Evolutionary conservation across 192 early-diverging fungal genomes (phyloP), one percentile per base, ranked within the genome.

Genomic region (Entomortierella parvispora): DNA sequence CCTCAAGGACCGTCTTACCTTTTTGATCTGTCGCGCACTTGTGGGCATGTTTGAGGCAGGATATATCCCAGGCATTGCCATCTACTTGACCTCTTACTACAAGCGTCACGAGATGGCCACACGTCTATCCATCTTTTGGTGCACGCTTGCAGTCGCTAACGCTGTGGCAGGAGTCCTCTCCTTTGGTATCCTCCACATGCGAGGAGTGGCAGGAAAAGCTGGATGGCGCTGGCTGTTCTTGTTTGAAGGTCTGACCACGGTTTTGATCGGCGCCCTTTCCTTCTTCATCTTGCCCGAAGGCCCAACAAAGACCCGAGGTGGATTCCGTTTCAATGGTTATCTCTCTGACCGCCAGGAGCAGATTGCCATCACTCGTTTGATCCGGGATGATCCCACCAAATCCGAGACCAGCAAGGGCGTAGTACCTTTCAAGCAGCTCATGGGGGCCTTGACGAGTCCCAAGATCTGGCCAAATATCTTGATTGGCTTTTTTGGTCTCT

Each of bases 221-320:
- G 90, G 87, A 10, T 92, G 90, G 90, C 67, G 82, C 31, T 92
- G 90, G 90, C 62, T 90, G 4, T 90, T 90, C 59, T 43, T 87
- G 28, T 71, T 92, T 58, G 89, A 90, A 45, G 89, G 89, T 18
- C 62, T 85, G 2, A 60, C 65, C 14, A 90, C 90, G 3, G 71
- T 85, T 26, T 9, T 89, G 34, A 51, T 88, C 37, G 85, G 84
- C 15, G 26, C 85, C 11, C 11, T 85, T 23, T 80, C 85, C 14
- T 87, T 82, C 71, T 87, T 86, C 45, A 83, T 79, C 54, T 63
- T 91, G 10, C 88, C 85, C 25, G 74, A 71, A 8, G 76, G 67
- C 2, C 86, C 85, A 12, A 67, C 65, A 1, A 45, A 42, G 2
- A 84, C 85, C 11, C 57, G 58, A 17, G 58, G 75, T 6, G 44